phyloP scores from a whole-genome alignment of 495 filamentous ascomycete genomes.

The Haplographium delicatum region DNA sequence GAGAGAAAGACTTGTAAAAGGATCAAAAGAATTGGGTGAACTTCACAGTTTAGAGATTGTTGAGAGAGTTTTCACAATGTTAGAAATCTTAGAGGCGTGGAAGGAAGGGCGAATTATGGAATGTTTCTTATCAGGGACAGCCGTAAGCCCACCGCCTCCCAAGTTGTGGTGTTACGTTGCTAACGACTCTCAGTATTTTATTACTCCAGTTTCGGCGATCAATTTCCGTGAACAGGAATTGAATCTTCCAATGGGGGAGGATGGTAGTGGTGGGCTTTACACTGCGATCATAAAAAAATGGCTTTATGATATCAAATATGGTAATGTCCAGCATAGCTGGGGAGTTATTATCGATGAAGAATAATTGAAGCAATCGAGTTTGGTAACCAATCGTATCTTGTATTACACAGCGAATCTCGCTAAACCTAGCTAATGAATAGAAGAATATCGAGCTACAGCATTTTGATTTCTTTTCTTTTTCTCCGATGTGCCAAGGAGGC shows the following conservation, averaged over 20 bases:
- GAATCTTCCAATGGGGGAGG: constrained; percentile 54
- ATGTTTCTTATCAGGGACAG: constrained; percentile 77
- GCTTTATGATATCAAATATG: constrained; percentile 82
- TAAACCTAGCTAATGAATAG: too few relatives aligned
- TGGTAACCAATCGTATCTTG: too few relatives aligned
- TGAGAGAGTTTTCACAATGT: constrained; percentile 74
- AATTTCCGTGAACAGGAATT: constrained; percentile 66
- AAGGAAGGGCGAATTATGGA: constrained; percentile 75
- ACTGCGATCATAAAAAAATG: constrained; percentile 67
- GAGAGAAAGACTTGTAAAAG: constrained; percentile 45
- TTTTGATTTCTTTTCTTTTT: too few relatives aligned
- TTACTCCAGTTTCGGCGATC: constrained; percentile 68
- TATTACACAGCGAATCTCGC: too few relatives aligned
- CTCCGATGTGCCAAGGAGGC: too few relatives aligned
- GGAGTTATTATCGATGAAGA: constrained; percentile 64
- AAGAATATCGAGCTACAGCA: too few relatives aligned
- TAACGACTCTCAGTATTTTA: constrained; percentile 55
- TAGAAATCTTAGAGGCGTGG: constrained; percentile 68
- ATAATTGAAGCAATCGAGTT: constrained; percentile 2
- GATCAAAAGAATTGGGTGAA: constrained; percentile 23
- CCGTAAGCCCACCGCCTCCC: constrained; percentile 44
- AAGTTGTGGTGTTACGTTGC: neutral
- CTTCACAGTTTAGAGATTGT: constrained; percentile 61
- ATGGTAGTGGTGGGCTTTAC: constrained; percentile 55
- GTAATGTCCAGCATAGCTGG: constrained; percentile 75